Percentiles rank a stretch among this genome's conserved stretches.
These are phyloP conservation scores for Fusarium tjaetaba DNA, from an alignment of 2,329 filamentous ascomycete genomes.

Conservation along the genomic window DNA sequence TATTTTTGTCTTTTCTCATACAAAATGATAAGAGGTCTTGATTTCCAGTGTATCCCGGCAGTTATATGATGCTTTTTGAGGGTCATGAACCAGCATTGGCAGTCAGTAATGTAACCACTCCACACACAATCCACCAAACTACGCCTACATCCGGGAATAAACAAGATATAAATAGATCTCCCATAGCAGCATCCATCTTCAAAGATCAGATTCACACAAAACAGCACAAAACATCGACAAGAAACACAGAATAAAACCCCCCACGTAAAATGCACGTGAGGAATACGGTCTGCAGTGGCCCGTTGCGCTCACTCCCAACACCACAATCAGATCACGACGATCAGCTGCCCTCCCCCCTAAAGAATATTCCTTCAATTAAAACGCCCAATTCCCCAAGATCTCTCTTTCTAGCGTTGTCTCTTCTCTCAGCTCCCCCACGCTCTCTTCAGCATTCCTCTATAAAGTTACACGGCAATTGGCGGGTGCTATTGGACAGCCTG, in stretches of 20 bases:
- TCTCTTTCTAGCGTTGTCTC: not conserved
- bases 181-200: not conserved
- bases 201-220: not conserved
- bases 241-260: not conserved
- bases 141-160: not conserved
- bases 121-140: not conserved
- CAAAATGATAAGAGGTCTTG: too few relatives aligned
- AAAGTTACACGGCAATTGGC: constrained; percentile 37
- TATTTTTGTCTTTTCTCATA: not conserved
- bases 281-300: constrained; percentile 34
- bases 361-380: constrained; percentile 10
- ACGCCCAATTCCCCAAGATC: not conserved
- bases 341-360: not conserved
- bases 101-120: not conserved
- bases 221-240: not conserved
- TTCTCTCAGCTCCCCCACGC: constrained; percentile 21
- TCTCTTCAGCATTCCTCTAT: constrained; percentile 1
- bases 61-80: not conserved
- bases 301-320: constrained; percentile 6
- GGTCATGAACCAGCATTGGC: not conserved
- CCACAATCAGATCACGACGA: constrained; percentile 12
- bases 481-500: constrained; percentile 21
- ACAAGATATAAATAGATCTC: not conserved
- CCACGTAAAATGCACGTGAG: constrained; percentile 40
- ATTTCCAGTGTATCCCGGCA: not conserved